Percentiles rank a stretch among this genome's conserved stretches.
phyloP scores from a whole-genome alignment of 805 yeast genomes.

The Yarrowia bubula region DNA sequence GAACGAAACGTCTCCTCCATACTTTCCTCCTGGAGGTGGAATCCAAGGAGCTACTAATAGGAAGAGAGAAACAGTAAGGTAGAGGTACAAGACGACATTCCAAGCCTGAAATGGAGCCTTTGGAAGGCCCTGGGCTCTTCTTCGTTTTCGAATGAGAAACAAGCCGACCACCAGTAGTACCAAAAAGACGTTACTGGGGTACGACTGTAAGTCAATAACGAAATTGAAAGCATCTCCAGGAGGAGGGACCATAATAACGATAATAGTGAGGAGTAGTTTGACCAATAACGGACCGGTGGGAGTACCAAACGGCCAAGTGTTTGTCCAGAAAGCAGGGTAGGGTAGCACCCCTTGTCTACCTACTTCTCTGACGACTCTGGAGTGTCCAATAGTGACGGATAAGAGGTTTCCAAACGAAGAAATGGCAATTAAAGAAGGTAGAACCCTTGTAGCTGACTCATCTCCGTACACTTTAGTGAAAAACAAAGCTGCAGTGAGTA shows the following conservation, averaged over 20 bases:
- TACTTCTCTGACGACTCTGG: constrained; percentile 9
- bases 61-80: neutral
- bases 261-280: constrained; percentile 51
- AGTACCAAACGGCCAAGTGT: constrained; percentile 79
- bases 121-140: neutral
- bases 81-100: neutral
- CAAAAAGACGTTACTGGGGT: constrained; percentile 20
- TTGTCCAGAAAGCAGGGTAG: constrained; percentile 14
- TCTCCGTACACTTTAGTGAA: constrained; percentile 5
- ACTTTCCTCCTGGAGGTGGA: constrained; percentile 14
- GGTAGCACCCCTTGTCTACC: constrained; percentile 16
- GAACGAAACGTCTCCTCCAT: constrained; percentile 19
- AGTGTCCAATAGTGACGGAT: constrained; percentile 6
- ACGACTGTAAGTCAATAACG: constrained; percentile 29
- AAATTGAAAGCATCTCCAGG: constrained; percentile 23
- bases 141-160: constrained; percentile 34
- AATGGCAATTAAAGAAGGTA: neutral
- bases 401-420: constrained; percentile 14
- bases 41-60: constrained; percentile 20
- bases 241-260: constrained; percentile 17
- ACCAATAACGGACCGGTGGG: constrained; percentile 95
- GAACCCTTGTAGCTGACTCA: neutral
- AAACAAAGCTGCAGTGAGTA: constrained; percentile 1
- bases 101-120: neutral
- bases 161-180: constrained; percentile 2